phyloP scores from a whole-genome alignment of 73 alveolate species.

The Tetrahymena thermophila region DNA sequence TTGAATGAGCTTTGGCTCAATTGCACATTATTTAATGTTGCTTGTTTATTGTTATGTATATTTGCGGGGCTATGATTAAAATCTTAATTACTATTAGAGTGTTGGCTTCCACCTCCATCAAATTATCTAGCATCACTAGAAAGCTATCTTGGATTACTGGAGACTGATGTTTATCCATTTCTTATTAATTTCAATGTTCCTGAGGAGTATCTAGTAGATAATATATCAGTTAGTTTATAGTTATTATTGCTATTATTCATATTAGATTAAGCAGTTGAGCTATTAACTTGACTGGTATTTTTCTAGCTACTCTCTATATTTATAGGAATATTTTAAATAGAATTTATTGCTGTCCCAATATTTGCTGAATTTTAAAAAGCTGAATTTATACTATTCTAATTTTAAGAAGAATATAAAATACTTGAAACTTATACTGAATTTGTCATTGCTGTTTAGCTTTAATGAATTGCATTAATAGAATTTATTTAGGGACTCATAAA shows the following conservation, averaged over 20 bases:
- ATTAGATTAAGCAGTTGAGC: background rate
- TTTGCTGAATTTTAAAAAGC: background rate
- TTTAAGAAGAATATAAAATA: background rate
- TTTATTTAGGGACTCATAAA: background rate
- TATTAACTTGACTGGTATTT: background rate
- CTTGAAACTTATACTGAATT: background rate
- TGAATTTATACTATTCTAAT: background rate
- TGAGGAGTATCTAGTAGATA: background rate
- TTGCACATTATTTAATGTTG: background rate
- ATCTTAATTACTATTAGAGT: background rate
- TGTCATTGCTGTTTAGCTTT: background rate
- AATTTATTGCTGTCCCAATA: background rate
- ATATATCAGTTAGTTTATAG: background rate
- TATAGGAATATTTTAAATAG: background rate
- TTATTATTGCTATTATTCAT: background rate
- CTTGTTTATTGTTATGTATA: background rate
- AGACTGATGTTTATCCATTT: background rate
- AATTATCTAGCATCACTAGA: background rate
- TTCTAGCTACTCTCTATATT: background rate
- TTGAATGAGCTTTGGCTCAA: background rate
- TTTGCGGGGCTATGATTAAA: background rate
- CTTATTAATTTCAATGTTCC: background rate
- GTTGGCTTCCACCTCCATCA: background rate
- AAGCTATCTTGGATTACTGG: background rate
- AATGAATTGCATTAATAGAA: background rate